Evolutionary conservation across 805 yeast species (phyloP), one percentile per base, ranked within the genome.

Genomic region (Pichia heedii): DNA sequence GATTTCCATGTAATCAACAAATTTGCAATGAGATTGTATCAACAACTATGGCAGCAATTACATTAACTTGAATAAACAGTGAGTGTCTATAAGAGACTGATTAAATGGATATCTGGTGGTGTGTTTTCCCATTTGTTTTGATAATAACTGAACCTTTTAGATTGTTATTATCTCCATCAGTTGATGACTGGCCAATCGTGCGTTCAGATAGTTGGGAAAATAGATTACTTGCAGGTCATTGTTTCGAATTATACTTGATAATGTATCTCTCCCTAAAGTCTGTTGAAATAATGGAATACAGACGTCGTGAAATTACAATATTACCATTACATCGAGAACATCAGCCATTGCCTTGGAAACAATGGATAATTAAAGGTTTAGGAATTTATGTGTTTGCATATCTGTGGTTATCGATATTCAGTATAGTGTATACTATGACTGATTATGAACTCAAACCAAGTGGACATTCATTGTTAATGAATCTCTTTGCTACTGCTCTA

Each of bases 381-480:
- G n/a, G n/a, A n/a, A n/a, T n/a, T n/a, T n/a, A n/a, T n/a, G n/a
- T n/a, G n/a, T n/a, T n/a, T n/a, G n/a, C n/a, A n/a, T n/a, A n/a
- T n/a, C n/a, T n/a, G n/a, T n/a, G n/a, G n/a, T n/a, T n/a, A n/a
- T n/a, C n/a, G n/a, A n/a, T n/a, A n/a, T n/a, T n/a, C n/a, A n/a
- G n/a, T n/a, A n/a, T n/a, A n/a, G n/a, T n/a, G n/a, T n/a, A n/a
- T n/a, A n/a, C n/a, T n/a, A n/a, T n/a, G n/a, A n/a, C n/a, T n/a
- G n/a, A n/a, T n/a, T n/a, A n/a, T n/a, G n/a, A n/a, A n/a, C n/a
- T 62, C 22, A 73, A 70, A 46, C 41, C 62, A 13, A 67, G 73
- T 16, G 74, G 76, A 7, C 77, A 71, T 47, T 55, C 62, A 32
- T 57, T 65, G 39, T 54, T 70, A 5, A 37, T 70, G 12, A 44